These are phyloP conservation scores for Phytopythium montanum DNA, from an alignment of 352 stramenopile genomes.

Conservation along the genomic window DNA sequence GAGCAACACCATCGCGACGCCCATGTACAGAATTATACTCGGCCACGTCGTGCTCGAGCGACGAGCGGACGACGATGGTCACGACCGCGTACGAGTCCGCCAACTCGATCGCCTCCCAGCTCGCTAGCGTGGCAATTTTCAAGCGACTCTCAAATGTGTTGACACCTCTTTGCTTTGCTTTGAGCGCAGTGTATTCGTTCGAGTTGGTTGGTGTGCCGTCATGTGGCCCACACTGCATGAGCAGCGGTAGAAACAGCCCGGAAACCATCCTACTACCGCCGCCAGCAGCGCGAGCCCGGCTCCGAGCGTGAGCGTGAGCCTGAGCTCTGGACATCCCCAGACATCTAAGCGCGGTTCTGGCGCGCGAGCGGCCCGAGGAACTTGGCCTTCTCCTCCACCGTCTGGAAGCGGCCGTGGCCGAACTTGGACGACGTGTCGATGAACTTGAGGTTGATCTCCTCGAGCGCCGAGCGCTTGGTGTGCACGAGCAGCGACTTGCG, in stretches of 20 bases:
- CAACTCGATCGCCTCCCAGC: no score
- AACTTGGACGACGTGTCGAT: constrained; percentile 99
- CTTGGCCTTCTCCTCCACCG: constrained; percentile 98
- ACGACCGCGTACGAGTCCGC: not conserved
- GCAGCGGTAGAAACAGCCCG: constrained; percentile 12
- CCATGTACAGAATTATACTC: constrained; percentile 3
- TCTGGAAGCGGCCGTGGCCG: constrained; percentile 99
- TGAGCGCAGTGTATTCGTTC: constrained; percentile 40
- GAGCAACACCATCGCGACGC: not conserved
- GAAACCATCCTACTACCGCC: constrained; percentile 7
- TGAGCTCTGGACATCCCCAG: constrained; percentile 3
- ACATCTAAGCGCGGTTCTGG: constrained; percentile 85
- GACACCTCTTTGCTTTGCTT: constrained; percentile 1
- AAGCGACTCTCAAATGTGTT: no score
- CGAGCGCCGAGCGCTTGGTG: constrained; percentile 96
- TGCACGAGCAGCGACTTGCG: constrained; percentile 98
- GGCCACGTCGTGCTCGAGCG: not conserved
- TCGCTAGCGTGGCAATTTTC: no score
- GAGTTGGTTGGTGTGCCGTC: not conserved
- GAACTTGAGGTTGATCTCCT: constrained; percentile 96
- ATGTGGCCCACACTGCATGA: constrained; percentile 4
- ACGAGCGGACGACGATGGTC: not conserved
- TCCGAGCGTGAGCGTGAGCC: constrained; percentile 13
- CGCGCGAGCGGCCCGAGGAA: constrained; percentile 96
- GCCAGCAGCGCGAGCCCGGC: not conserved